These are phyloP conservation scores for Eragrostis curvula DNA, from an alignment of 176 grass and related monocot genomes.

Conservation along the genomic window DNA sequence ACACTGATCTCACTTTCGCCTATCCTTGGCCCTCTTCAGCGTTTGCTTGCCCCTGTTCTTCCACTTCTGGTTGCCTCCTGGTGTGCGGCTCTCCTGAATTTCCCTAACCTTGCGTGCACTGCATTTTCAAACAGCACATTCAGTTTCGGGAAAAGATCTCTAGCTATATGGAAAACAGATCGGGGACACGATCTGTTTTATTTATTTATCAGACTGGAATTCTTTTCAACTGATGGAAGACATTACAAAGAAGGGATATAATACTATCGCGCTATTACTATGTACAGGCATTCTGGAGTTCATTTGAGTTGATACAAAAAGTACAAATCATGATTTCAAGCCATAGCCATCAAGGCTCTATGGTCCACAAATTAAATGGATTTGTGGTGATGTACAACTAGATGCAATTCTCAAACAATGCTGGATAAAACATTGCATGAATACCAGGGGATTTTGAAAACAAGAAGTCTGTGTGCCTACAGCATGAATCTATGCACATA, in stretches of 20 bases:
- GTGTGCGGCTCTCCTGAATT: conserved; percentile 57
- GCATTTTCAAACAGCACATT: conserved; percentile 36
- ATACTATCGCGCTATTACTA: background rate
- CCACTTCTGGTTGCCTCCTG: conserved; percentile 78
- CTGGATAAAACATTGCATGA: background rate
- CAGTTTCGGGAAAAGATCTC: conserved; percentile 9
- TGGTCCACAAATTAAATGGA: conserved; percentile 1
- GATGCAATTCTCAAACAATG: background rate
- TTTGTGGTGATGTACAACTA: conserved; percentile 12
- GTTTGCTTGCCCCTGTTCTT: conserved; percentile 74
- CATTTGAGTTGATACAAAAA: background rate
- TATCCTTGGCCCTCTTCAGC: conserved; percentile 76
- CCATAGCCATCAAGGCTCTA: background rate
- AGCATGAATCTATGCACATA: background rate
- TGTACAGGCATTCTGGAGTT: background rate
- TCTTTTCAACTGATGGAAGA: background rate
- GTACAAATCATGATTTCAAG: background rate
- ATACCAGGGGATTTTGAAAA: background rate
- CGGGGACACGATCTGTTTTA: background rate
- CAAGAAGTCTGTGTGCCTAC: background rate
- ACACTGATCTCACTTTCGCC: conserved; percentile 46
- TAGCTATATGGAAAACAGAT: background rate
- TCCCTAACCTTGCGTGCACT: conserved; percentile 85
- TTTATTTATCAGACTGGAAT: background rate
- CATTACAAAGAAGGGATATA: too few relatives aligned